Evolutionary conservation across 345 rosid genomes (phyloP).

Genomic region (Adansonia digitata): DNA sequence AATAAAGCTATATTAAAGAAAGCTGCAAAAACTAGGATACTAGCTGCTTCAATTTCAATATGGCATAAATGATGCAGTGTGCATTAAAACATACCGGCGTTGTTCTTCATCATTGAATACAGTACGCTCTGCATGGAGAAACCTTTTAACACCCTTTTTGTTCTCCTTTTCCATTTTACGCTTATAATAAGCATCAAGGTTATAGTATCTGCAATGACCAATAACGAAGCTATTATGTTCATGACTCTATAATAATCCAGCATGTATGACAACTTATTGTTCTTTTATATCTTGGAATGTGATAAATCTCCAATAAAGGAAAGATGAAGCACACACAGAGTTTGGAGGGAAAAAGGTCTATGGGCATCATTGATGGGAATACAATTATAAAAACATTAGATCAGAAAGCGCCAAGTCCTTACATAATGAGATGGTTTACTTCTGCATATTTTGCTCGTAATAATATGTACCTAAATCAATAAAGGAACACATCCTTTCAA

Average conservation of each 20-base stretch:
- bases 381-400: not conserved
- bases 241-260: not conserved
- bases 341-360: not conserved
- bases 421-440: not conserved
- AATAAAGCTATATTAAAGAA: not conserved
- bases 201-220: constrained; percentile 59
- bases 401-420: not conserved
- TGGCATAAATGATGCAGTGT: not conserved
- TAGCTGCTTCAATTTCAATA: not conserved
- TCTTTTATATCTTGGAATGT: not conserved
- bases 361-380: not conserved
- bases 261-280: not conserved
- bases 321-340: not conserved
- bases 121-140: constrained; percentile 57
- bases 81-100: constrained; percentile 52
- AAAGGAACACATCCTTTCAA: not conserved
- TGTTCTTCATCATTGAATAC: constrained; percentile 94
- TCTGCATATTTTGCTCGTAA: not conserved
- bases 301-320: not conserved
- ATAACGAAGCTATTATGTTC: not conserved
- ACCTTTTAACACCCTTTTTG: constrained; percentile 67
- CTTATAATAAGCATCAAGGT: constrained; percentile 79
- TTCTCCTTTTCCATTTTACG: constrained; percentile 64
- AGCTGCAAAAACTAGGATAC: not conserved
- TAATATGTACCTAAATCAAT: not conserved